These are phyloP conservation scores for Firmiana major DNA, from an alignment of 345 rosid genomes.

Conservation along the genomic window DNA sequence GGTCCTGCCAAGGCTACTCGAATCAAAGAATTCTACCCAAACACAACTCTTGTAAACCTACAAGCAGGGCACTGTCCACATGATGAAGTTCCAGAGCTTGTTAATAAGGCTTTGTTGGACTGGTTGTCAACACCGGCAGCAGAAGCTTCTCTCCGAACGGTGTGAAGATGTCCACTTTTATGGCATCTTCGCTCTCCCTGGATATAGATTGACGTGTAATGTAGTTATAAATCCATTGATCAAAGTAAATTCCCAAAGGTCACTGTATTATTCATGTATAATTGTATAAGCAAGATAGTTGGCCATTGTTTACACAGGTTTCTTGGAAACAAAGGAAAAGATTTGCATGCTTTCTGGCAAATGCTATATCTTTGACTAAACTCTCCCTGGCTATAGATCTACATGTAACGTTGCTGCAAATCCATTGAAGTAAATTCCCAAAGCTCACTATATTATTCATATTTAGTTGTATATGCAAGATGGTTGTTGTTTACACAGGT, in stretches of 20 bases:
- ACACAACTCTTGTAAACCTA: conserved; percentile 63
- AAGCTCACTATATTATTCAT: too few species aligned
- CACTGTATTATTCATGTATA: neutral
- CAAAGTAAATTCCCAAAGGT: neutral
- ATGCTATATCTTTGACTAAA: too few species aligned
- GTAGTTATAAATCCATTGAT: neutral
- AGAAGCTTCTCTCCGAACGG: conserved; percentile 24
- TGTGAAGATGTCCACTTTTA: neutral
- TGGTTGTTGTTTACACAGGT: too few species aligned
- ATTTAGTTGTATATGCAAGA: too few species aligned
- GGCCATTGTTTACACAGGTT: neutral
- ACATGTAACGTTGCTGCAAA: too few species aligned
- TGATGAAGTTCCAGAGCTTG: conserved; percentile 88
- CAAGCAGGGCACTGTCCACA: conserved; percentile 99
- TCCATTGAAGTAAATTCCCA: too few species aligned
- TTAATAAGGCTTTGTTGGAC: conserved; percentile 62
- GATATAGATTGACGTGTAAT: neutral
- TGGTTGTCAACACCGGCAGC: conserved; percentile 61
- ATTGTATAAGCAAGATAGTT: neutral
- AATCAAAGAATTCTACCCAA: conserved; percentile 68
- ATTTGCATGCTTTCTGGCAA: neutral
- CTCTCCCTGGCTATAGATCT: too few species aligned
- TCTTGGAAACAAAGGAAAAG: neutral
- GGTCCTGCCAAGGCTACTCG: conserved; percentile 84
- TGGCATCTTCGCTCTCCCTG: neutral